Evolutionary conservation across 1,139 yeast genomes (phyloP).

Genomic region (Diutina scorzettiae): DNA sequence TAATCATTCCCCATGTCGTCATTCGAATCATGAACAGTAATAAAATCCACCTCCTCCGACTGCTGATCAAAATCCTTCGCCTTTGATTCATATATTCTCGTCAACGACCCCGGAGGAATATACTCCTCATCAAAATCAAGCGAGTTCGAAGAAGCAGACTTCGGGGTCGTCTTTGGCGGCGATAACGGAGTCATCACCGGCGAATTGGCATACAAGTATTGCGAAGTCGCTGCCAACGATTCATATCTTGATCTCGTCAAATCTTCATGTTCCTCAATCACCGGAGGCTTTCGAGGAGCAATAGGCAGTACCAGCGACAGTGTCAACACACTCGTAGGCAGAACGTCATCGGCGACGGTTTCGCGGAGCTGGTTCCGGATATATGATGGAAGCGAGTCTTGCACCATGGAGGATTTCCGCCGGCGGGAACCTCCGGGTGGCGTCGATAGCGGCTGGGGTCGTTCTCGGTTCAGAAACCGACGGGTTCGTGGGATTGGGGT

Average conservation of each 20-base stretch:
- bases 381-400: not conserved
- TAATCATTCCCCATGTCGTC: slow-evolving; percentile 1
- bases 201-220: not conserved
- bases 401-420: slow-evolving; percentile 1
- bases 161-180: not conserved
- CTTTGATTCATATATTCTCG: not conserved
- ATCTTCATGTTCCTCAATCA: not conserved
- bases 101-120: not conserved
- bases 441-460: not conserved
- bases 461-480: not conserved
- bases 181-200: not conserved
- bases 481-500: not conserved
- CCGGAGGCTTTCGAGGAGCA: too few relatives aligned
- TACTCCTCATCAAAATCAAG: slow-evolving; percentile 6
- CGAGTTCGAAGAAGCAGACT: not conserved
- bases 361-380: not conserved
- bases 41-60: slow-evolving; percentile 1
- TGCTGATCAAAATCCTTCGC: not conserved
- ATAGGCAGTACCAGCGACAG: too few relatives aligned
- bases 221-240: not conserved
- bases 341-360: too few relatives aligned
- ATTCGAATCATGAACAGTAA: not conserved
- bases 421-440: not conserved
- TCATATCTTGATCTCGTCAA: too few relatives aligned
- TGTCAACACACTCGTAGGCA: too few relatives aligned